Evolutionary conservation across 345 rosid genomes (phyloP), one percentile per base, ranked within the genome.

Genomic region (Sonneratia caseolaris): DNA sequence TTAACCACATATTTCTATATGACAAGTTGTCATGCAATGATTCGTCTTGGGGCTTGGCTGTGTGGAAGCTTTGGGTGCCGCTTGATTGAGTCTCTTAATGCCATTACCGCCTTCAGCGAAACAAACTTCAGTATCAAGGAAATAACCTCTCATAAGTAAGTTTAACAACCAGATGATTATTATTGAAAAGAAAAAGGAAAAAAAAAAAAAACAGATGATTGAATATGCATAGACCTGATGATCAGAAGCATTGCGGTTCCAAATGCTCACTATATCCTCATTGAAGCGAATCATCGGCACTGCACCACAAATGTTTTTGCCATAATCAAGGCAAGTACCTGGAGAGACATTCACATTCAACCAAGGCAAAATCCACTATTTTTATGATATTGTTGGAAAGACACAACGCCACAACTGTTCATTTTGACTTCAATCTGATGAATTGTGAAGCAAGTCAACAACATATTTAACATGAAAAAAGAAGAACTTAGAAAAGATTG

Each of bases 201-300:
- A 27, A 1, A 27, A 27, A 27, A 27, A 27, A 27, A 0, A 27
- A 27, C 70, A 49, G 37, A 18, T 64, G 49, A 45, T 57, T 47
- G 47, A 32, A 55, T 38, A 18, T 64, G 37, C 47, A 62, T 80
- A 56, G 45, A 94, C 98, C 93, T 94, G 97, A 72, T 85, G 92
- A 79, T 94, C 96, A 68, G 96, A 90, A 36, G 97, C 92, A 83
- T 85, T 88, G 71, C 95, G 89, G 76, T 91, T 94, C 98, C 98
- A 91, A 37, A 90, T 88, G 43, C 95, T 89, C 78, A 90, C 74
- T 82, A 94, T 94, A 76, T 91, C 97, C 83, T 94, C 98, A 48
- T 86, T 91, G 81, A 88, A 91, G 53, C 97, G 95, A 76, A 91
- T 83, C 83, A 97, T 94, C 74, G 90, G 79, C 21, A 94, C 98